Base-by-base conservation (phyloP, 2,329 filamentous ascomycete genomes). In the Byssochlamys sp. region DNA sequence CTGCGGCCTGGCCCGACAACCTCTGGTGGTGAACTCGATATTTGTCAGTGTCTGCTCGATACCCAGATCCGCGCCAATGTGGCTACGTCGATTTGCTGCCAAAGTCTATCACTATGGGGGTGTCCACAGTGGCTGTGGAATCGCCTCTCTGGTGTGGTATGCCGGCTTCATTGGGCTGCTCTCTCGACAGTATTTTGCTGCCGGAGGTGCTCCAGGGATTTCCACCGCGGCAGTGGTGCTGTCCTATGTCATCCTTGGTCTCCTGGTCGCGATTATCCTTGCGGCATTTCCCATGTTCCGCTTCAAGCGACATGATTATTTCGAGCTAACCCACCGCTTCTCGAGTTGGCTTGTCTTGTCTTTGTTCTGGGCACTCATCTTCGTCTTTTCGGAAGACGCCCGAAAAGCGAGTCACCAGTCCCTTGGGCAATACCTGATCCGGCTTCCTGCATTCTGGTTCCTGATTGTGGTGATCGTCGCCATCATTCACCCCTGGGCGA, bases 281-380 rank as follows among this genome's bases (percentile, higher is more conserved):
- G 81, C 84, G 55, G 85, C 88, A 1, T 80, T 86, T 68, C 88
- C 88, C 2, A 68, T 71, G 9, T 77, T 90, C 62, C 83, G 88
- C 25, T 76, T 78, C 62, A 80, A 77, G 52, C 77, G 80, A 60
- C 88, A 91, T 74, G 81, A 91, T 71, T 71, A 79, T 57, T 91
- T 90, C 67, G 88, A 91, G 73, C 73, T 82, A 53, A 81, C 81
- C 52, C 88, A 91, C 71, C 85, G 88, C 53, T 90, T 88, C 69
- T 80, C 80, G 4, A 88, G 87, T n/a, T 91, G 88, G 88, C 77
- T 80, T 10, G 77, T 83, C 9, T 75, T 90, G 4, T 76, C 73
- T 1, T 72, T 90, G 31, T 85, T 91, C 67, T 87, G 88, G 81
- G 78, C 74, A 0, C 81, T 87, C 59, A 78, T 81, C 7, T 67